Percentiles rank a stretch among this genome's conserved stretches.
Evolutionary conservation across 495 filamentous ascomycete species (phyloP).

Genomic region (Hypoxylon trugodes): DNA sequence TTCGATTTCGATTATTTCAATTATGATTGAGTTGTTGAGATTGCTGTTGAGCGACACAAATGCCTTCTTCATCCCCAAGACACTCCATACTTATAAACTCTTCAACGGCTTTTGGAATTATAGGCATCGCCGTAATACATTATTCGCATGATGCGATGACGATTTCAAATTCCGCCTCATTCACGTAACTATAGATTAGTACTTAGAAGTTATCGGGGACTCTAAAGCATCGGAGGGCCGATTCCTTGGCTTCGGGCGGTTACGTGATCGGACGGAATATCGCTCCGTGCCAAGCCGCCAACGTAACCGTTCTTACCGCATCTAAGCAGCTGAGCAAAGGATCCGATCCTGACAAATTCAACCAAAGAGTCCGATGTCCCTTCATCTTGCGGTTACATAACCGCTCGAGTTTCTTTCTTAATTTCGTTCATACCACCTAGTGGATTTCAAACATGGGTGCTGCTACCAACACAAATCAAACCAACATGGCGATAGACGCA

Average conservation of each 20-base stretch:
- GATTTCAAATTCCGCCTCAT: not conserved
- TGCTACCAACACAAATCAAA: not conserved
- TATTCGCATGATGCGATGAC: not conserved
- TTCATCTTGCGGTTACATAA: conserved; percentile 12
- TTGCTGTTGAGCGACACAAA: conserved; percentile 1
- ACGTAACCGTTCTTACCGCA: not conserved
- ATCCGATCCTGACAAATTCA: conserved; percentile 2
- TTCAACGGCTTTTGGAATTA: not conserved
- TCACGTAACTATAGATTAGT: conserved; percentile 9
- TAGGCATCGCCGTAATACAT: not conserved
- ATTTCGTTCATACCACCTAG: not conserved
- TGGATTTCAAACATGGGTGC: not conserved
- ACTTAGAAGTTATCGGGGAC: not conserved
- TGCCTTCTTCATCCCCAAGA: not conserved
- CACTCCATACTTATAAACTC: conserved; percentile 10
- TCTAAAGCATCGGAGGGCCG: not conserved
- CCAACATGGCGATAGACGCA: not conserved
- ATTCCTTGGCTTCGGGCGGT: conserved; percentile 2
- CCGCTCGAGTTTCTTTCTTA: not conserved
- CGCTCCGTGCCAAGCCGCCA: conserved; percentile 8
- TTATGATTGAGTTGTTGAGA: conserved; percentile 4
- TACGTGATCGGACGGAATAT: conserved; percentile 34
- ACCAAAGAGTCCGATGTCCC: not conserved
- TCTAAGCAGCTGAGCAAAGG: not conserved
- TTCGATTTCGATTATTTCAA: not conserved